Base-by-base conservation (phyloP, 148 eudicot species). In the Fagopyrum homotropicum region DNA sequence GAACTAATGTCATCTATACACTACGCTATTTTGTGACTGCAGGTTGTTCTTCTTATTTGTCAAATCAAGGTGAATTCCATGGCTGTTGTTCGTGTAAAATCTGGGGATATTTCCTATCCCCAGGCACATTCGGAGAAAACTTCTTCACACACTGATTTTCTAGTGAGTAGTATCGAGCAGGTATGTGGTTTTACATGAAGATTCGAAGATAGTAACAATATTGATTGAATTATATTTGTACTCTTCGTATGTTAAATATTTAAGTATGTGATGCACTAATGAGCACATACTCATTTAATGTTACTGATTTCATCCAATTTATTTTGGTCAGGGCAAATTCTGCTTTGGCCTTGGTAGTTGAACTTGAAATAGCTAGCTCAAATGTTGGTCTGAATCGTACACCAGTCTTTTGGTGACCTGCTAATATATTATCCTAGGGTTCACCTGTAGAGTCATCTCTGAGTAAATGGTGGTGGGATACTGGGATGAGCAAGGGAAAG, bases 61-160 rank as follows among this genome's bases (percentile, higher is more conserved):
- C 95, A 90, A 83, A 86, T 94, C 55, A 86, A 81, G 77, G 82
- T 89, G 75, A 94, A 94, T 77, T 89, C 93, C 69, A 94, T 94
- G 90, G 98, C 97, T 59, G 77, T 94, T 82, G 97, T 89, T 55
- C 96, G 90, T 73, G 77, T 94, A 77, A 87, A 83, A 77, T 76
- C 47, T 79, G 77, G 64, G 29, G 90, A 90, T 77, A 70, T 26
- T 35, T 74, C 70, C 40, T 81, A 79, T 52, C 78, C 74, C 59
- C 50, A 49, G 44, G 57, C 75, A 71, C 82, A 75, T 50, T 73
- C 77, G 70, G 72, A 74, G 76, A 80, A 76, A 45, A 59, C 48
- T 48, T 79, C 81, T 47, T 79, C 79, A 46, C 79, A 55, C 80
- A 84, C 81, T 52, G 75, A 79, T 75, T 82, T 76, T 68, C 63